A percentile compares a stretch with the other conserved stretches of the same genome.
These are phyloP conservation scores for Cyclotella choctawhatcheeana DNA, from an alignment of 108 stramenopile species.

Conservation along the genomic window DNA sequence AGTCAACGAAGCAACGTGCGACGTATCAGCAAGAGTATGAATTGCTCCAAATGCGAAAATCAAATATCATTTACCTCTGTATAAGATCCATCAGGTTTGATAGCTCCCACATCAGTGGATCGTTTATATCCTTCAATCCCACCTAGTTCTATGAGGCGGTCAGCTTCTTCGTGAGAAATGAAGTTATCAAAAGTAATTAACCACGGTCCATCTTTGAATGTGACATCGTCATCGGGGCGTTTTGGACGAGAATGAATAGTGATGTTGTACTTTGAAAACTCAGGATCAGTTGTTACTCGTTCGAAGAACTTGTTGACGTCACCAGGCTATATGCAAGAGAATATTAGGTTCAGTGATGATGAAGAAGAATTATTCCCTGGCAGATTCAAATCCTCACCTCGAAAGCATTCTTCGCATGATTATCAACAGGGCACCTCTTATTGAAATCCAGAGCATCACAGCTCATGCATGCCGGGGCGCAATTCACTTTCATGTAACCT, in stretches of 20 bases:
- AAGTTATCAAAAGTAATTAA: constrained; percentile 31
- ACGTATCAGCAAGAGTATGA: neutral
- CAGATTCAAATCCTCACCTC: constrained; percentile 13
- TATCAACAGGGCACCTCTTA: constrained; percentile 33
- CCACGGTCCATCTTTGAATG: constrained; percentile 20
- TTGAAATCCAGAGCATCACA: constrained; percentile 56
- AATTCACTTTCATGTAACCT: constrained; percentile 62
- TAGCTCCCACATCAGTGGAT: constrained; percentile 32
- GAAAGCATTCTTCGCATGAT: constrained; percentile 53
- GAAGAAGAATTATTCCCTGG: too few species aligned
- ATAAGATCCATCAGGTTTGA: constrained; percentile 32
- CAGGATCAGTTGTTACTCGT: constrained; percentile 18
- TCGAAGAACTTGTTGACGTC: constrained; percentile 50
- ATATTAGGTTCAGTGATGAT: too few species aligned
- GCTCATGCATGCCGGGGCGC: constrained; percentile 53
- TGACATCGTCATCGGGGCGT: constrained; percentile 13
- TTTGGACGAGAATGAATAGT: constrained; percentile 37
- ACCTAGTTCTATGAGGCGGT: constrained; percentile 30
- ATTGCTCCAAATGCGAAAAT: neutral
- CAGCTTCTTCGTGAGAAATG: constrained; percentile 39
- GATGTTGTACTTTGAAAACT: constrained; percentile 34
- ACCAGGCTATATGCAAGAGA: constrained; percentile 12
- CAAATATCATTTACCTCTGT: neutral
- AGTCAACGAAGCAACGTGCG: too few species aligned
- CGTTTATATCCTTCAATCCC: constrained; percentile 26